These are phyloP conservation scores for Cyberlindnera amylophila DNA, from an alignment of 805 yeast species.

Conservation along the genomic window DNA sequence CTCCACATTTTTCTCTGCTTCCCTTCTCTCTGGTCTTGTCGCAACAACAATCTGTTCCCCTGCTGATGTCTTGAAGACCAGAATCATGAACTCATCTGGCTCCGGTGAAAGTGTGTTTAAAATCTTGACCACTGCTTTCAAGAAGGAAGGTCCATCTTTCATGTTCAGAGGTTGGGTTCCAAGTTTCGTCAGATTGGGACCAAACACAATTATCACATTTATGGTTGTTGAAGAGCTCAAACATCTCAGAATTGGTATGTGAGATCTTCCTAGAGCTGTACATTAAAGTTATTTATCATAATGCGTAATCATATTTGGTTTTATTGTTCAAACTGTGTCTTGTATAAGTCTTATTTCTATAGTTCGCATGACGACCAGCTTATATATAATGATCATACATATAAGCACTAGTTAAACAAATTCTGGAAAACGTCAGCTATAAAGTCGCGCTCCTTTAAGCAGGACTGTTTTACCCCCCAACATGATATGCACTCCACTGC, in stretches of 20 bases:
- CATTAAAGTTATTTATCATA: too few species aligned
- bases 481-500: too few species aligned
- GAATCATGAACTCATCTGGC: constrained; percentile 66
- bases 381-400: neutral
- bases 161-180: constrained; percentile 93
- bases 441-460: too few species aligned
- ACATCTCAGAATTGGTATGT: constrained; percentile 48
- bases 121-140: constrained; percentile 53
- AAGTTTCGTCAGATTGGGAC: constrained; percentile 80
- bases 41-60: constrained; percentile 93
- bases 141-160: constrained; percentile 69
- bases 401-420: too few species aligned
- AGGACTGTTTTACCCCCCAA: too few species aligned
- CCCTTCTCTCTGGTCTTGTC: constrained; percentile 76
- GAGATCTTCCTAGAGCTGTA: neutral
- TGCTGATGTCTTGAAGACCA: constrained; percentile 85
- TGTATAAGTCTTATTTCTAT: too few species aligned
- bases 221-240: constrained; percentile 65
- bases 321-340: too few species aligned
- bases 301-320: too few species aligned
- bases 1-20: constrained; percentile 74
- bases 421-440: too few species aligned
- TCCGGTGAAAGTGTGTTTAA: constrained; percentile 43
- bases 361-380: too few species aligned
- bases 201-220: constrained; percentile 70